phyloP scores from a whole-genome alignment of 371 early-diverging fungal species.

The Paramicrosporidium saccamoebae region DNA sequence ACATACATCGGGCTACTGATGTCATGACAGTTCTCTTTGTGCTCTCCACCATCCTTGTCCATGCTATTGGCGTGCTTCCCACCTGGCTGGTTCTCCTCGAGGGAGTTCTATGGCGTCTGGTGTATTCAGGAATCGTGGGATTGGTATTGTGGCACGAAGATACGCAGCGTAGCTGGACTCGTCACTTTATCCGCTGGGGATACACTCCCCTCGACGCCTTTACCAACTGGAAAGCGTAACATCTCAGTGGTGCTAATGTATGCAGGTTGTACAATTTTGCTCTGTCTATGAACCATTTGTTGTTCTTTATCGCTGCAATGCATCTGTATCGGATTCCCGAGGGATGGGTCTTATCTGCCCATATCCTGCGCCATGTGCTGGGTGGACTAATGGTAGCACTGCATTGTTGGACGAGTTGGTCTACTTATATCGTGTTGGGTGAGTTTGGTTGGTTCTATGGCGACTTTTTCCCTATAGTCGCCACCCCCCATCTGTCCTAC shows the following conservation, averaged over 20 bases:
- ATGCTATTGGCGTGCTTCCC: constrained; percentile 4
- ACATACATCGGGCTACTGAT: too few relatives aligned
- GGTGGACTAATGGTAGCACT: constrained; percentile 24
- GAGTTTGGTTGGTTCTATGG: constrained; percentile 51
- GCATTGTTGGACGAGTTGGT: constrained; percentile 47
- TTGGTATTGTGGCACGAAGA: constrained; percentile 34
- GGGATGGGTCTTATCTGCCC: too few relatives aligned
- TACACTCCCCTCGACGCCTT: constrained; percentile 52
- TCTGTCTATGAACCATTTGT: constrained; percentile 43
- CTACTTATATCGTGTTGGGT: constrained; percentile 55
- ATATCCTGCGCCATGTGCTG: constrained; percentile 27
- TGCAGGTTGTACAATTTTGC: constrained; percentile 50
- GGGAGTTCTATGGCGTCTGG: constrained; percentile 46
- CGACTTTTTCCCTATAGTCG: constrained; percentile 11
- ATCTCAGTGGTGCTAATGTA: constrained; percentile 2
- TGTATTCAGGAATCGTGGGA: constrained; percentile 47
- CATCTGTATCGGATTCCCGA: constrained; percentile 29
- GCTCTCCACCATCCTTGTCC: constrained; percentile 10
- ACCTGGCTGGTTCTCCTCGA: constrained; percentile 14
- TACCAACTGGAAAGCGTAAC: constrained; percentile 52
- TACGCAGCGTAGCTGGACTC: constrained; percentile 34
- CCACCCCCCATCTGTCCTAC: constrained; percentile 15
- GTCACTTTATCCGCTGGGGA: constrained; percentile 70
- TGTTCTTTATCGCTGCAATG: constrained; percentile 34
- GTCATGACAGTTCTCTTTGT: constrained; percentile 25